Evolutionary conservation across 495 filamentous ascomycete species (phyloP), one percentile per base, ranked within the genome.

Genomic region (Aspergillus sparsus): DNA sequence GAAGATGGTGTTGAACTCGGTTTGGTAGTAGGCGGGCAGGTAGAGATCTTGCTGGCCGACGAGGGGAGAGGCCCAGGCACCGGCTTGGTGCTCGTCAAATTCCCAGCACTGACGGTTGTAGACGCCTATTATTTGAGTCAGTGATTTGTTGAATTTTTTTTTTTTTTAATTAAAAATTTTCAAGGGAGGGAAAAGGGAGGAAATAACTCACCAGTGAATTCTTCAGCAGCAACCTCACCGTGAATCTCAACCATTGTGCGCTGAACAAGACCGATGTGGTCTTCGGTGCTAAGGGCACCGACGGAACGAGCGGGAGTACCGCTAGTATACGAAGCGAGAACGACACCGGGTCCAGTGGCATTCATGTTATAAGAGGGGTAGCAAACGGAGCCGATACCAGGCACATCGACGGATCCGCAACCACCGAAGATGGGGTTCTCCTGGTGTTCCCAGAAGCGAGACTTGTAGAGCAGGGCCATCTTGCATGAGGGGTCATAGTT

Each of bases 401-500:
- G 73, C 35, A 88, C 82, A 62, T 89, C 83, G 6, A 79, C 75
- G 0, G 74, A 75, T 15, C 79, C 79, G 61, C 86, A 89, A 1
- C 84, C 82, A 39, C 87, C 87, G 57, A 81, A 73, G 66, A 89
- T 89, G 6, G 87, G 87, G 11, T 78, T 71, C 12, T 71, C 64
- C 55, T 80, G 74, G 44, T 88, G 80, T 60, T 89, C 87, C 87
- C 87, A 90, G 79, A 89, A 90, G 5, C 87, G 80, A 0, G 82
- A 80, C 57, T 74, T 68, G 69, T 84, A 90, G 44, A 85, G 84
- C 4, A 90, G 76, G 0, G 86, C 80, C 0, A 90, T 68, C 57
- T 90, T 90, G 76, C 87, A 90, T 13, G 83, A 79, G 0, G 76
- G 71, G 1, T 62, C 59, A 69, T 89, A 89, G 18, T 78, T 80